These are phyloP conservation scores for Pogostemon cablin DNA, from an alignment of 257 asterid genomes.

Conservation along the genomic window DNA sequence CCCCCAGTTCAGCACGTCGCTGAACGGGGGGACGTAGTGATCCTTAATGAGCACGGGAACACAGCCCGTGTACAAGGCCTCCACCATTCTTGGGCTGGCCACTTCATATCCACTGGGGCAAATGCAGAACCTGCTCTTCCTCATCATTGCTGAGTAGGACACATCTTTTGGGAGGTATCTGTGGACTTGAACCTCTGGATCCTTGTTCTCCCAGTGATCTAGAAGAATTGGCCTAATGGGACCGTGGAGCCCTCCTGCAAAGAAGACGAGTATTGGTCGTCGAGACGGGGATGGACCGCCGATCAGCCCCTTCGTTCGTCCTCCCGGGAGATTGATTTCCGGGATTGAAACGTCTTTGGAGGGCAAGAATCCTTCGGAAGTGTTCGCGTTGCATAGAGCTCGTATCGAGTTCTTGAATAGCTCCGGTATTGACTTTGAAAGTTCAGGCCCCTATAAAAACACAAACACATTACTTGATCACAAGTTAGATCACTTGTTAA, in stretches of 20 bases:
- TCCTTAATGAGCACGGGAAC: constrained; percentile 73
- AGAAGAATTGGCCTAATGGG: constrained; percentile 77
- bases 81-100: constrained; percentile 88
- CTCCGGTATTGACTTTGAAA: constrained; percentile 61
- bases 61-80: constrained; percentile 71
- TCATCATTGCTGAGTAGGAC: constrained; percentile 60
- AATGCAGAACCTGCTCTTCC: constrained; percentile 72
- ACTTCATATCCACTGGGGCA: constrained; percentile 88
- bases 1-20: constrained; percentile 76
- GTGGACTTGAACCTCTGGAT: constrained; percentile 62
- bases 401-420: constrained; percentile 74
- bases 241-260: constrained; percentile 88
- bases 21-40: constrained; percentile 67
- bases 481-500: too few relatives aligned
- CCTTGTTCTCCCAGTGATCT: constrained; percentile 82
- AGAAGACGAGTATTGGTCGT: constrained; percentile 65
- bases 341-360: constrained; percentile 80
- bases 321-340: constrained; percentile 69
- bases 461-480: not conserved
- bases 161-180: constrained; percentile 63
- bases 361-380: constrained; percentile 72
- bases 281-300: constrained; percentile 81
- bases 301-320: constrained; percentile 60
- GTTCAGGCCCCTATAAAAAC: constrained; percentile 67
- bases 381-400: constrained; percentile 81